Conservation (phyloP, 1,139 yeast genomes). For the Yamadazyma spencermartinsiae region DNA sequence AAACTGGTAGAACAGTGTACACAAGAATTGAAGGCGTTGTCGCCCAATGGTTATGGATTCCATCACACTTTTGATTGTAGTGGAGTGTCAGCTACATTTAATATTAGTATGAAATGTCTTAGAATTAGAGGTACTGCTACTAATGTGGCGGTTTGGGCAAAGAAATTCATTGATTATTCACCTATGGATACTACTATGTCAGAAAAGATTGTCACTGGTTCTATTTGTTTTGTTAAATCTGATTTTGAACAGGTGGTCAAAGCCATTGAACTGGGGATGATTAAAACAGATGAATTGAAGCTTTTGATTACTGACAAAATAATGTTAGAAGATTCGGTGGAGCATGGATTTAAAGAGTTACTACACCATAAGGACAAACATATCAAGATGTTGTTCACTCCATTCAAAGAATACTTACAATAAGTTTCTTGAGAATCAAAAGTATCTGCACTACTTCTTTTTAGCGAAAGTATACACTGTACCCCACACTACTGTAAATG, state of each 20-base stretch:
- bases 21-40: conserved; percentile 33
- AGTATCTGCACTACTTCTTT: conserved; percentile 17
- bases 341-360: conserved; percentile 35
- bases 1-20: conserved; percentile 33
- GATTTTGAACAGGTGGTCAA: conserved; percentile 38
- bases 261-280: conserved; percentile 31
- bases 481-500: conserved; percentile 56
- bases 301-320: conserved; percentile 36
- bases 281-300: conserved; percentile 24
- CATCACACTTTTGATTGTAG: conserved; percentile 62
- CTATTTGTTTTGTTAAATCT: conserved; percentile 38
- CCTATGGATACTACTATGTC: conserved; percentile 42
- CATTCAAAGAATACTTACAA: conserved; percentile 11
- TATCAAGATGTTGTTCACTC: conserved; percentile 37
- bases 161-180: conserved; percentile 30
- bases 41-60: conserved; percentile 54
- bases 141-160: conserved; percentile 62
- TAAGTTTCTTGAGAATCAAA: neutral
- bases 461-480: conserved; percentile 53
- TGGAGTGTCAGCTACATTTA: conserved; percentile 57
- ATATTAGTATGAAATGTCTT: conserved; percentile 50
- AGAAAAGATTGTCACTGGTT: conserved; percentile 40
- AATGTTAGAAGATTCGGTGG: conserved; percentile 33
- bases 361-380: conserved; percentile 37
- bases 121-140: conserved; percentile 63